Evolutionary conservation across 2,329 filamentous ascomycete species (phyloP), one percentile per base, ranked within the genome.

Genomic region (Chaetothyriales sp.): DNA sequence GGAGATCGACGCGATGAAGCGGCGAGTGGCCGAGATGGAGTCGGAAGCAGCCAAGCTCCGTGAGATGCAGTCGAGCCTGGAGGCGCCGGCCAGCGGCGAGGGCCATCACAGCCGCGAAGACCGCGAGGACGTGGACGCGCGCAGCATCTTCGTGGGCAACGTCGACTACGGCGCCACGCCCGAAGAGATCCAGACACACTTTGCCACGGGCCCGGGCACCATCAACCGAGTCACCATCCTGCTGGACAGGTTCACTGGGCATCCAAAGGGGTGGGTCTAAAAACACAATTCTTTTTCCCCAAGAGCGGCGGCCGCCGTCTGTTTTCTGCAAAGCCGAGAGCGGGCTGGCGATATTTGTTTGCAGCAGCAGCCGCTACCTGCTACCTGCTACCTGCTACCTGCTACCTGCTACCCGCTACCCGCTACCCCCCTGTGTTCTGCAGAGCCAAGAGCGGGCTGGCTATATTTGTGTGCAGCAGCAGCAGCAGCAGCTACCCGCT

Each of bases 221-320:
- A 98, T 98, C 75, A 98, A 98, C 70, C 85, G 92, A 55, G 92
- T 98, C 54, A 98, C 92, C 1, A 98, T 98, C 60, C 74, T 98
- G 61, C 74, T 98, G 61, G 92, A 98, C 73, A 98, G 98, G 74
- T 97, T 95, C 66, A 95, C 89, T 9, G 92, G 92, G 58, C 89
- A 97, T 75, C 92, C 92, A n/a, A 98, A 98, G 76, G 92, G 92
- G 89, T 95, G 75, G 70, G 83, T 78, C 55, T 55, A 54, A 53
- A 54, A 54, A 52, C 51, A 51, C 52, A 54, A 44, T 50, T 47
- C 20, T 52, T 50, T 54, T 60, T 58, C 54, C 57, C 55, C 47
- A 60, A 59, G 58, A 60, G 58, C 57, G 3, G 22, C 22, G 6
- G 3, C 22, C 57, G 56, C 54, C 56, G 52, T 51, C 53, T 52